A percentile compares a stretch with the other conserved stretches of the same genome.
Conservation (phyloP, 768 basidiomycete species). For the Leccinum disarticulatum region DNA sequence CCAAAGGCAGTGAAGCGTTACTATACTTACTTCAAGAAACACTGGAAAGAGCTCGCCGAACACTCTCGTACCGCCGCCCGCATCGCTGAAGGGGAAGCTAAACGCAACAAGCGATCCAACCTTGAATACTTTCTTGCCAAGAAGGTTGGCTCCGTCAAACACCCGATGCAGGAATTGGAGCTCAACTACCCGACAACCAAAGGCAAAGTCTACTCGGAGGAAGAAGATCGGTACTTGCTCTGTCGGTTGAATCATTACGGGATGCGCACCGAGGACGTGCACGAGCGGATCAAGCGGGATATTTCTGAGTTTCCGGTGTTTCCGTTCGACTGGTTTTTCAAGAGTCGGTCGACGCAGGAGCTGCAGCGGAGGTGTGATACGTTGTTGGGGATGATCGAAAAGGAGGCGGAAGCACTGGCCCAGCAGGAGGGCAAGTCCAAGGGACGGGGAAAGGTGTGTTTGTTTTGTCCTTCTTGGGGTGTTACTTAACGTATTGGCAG, state of each 20-base stretch:
- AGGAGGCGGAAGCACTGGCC: constrained; percentile 72
- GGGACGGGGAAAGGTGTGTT: constrained; percentile 64
- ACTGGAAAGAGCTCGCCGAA: constrained; percentile 76
- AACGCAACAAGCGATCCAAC: constrained; percentile 83
- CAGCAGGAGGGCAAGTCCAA: constrained; percentile 69
- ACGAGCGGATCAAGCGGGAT: constrained; percentile 94
- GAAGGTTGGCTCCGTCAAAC: constrained; percentile 80
- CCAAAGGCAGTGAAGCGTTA: constrained; percentile 77
- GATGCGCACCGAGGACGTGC: constrained; percentile 84
- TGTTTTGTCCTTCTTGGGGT: background rate
- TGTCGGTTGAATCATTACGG: constrained; percentile 90
- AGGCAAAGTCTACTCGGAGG: constrained; percentile 94
- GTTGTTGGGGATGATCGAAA: constrained; percentile 85
- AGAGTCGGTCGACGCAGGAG: constrained; percentile 88
- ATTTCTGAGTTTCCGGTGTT: constrained; percentile 97
- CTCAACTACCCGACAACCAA: constrained; percentile 95
- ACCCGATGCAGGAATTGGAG: constrained; percentile 97
- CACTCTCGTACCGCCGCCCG: constrained; percentile 79
- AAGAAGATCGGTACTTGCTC: constrained; percentile 94
- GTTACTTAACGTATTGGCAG: constrained; percentile 33
- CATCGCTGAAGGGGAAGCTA: constrained; percentile 85
- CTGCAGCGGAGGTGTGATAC: constrained; percentile 87
- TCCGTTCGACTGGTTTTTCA: constrained; percentile 98
- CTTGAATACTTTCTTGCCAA: constrained; percentile 73
- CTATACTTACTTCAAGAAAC: constrained; percentile 81